phyloP scores from a whole-genome alignment of 2,329 filamentous ascomycete genomes.

The Emmonsia crescens region DNA sequence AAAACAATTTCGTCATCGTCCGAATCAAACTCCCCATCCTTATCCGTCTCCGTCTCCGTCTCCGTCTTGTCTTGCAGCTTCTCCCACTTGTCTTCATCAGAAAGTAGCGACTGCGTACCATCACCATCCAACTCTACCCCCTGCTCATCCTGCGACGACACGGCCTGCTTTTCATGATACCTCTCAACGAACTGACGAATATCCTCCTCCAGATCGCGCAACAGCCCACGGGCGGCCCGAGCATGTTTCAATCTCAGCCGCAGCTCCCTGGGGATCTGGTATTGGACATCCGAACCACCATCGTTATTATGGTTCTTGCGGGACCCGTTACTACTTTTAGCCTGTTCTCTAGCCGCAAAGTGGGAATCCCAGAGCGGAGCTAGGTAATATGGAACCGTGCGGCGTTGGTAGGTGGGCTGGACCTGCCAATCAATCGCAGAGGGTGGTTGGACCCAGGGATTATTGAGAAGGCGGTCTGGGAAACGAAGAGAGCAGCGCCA shows the following conservation, averaged over 20 bases:
- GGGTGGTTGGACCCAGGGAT: conserved; percentile 77
- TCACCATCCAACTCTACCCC: conserved; percentile 32
- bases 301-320: conserved; percentile 30
- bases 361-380: conserved; percentile 72
- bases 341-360: conserved; percentile 33
- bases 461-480: conserved; percentile 70
- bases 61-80: background rate
- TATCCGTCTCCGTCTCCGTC: conserved; percentile 5
- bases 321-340: conserved; percentile 19
- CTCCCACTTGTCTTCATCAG: conserved; percentile 8
- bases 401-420: conserved; percentile 67
- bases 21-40: conserved; percentile 15
- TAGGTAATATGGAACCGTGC: conserved; percentile 75
- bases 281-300: conserved; percentile 19
- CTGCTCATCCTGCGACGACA: conserved; percentile 36
- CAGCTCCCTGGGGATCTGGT: conserved; percentile 64
- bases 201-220: conserved; percentile 76
- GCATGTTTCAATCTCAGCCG: conserved; percentile 69
- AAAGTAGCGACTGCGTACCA: conserved; percentile 28
- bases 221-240: conserved; percentile 65
- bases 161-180: conserved; percentile 45
- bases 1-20: conserved; percentile 72
- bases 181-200: conserved; percentile 62
- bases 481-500: background rate
- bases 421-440: conserved; percentile 73